Percentiles rank a stretch among this genome's conserved stretches.
These are phyloP conservation scores for Phytopythium boreale DNA, from an alignment of 352 stramenopile genomes.

Conservation along the genomic window DNA sequence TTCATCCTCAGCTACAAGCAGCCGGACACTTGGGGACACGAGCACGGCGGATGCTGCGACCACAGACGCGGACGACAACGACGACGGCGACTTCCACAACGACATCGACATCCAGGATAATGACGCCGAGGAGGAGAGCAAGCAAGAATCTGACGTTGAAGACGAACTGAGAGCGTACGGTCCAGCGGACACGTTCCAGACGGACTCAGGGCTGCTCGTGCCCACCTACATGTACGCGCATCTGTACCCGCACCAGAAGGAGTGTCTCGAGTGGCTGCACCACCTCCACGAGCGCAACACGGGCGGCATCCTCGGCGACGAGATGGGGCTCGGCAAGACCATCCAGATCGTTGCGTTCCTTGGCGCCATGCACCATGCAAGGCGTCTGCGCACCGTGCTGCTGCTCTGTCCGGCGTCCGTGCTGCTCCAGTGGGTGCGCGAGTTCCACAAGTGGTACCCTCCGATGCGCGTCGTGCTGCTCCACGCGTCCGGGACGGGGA, in stretches of 20 bases:
- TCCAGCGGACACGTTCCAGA: conserved; percentile 51
- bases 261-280: conserved; percentile 97
- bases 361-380: conserved; percentile 58
- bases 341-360: conserved; percentile 90
- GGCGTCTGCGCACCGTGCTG: conserved; percentile 70
- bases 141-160: not conserved
- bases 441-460: conserved; percentile 93
- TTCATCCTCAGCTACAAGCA: not conserved
- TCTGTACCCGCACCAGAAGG: conserved; percentile 93
- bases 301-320: conserved; percentile 96
- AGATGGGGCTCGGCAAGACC: conserved; percentile 98
- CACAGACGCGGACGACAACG: conserved; percentile 8
- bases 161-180: conserved; percentile 25
- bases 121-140: conserved; percentile 5
- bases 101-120: conserved; percentile 15
- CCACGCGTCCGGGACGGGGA: conserved; percentile 79
- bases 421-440: conserved; percentile 94
- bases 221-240: conserved; percentile 68
- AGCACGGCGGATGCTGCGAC: conserved; percentile 6
- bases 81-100: conserved; percentile 36
- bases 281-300: conserved; percentile 94
- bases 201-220: conserved; percentile 63
- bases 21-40: not conserved
- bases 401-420: conserved; percentile 96
- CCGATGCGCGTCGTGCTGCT: conserved; percentile 87